Evolutionary conservation across 2,329 filamentous ascomycete genomes (phyloP).

Genomic region (Septoria petroselini): DNA sequence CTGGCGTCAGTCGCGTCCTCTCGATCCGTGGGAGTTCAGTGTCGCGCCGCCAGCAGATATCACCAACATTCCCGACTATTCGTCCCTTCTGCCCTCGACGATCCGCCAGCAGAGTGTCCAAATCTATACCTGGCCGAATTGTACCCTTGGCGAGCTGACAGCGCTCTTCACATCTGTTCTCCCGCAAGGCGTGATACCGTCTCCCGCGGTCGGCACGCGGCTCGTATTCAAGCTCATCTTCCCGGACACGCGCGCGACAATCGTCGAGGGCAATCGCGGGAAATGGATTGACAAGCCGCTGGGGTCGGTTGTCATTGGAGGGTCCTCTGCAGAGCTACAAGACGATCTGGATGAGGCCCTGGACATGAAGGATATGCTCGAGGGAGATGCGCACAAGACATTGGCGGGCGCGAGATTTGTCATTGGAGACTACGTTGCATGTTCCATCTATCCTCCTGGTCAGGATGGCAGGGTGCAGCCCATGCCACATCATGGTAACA

Average conservation of each 20-base stretch:
- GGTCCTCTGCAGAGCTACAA: slow-evolving; percentile 33
- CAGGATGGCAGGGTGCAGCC: slow-evolving; percentile 71
- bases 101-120: slow-evolving; percentile 51
- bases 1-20: slow-evolving; percentile 71
- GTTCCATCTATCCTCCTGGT: slow-evolving; percentile 73
- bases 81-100: slow-evolving; percentile 57
- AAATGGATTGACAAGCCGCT: slow-evolving; percentile 77
- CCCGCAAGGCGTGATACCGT: slow-evolving; percentile 63
- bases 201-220: slow-evolving; percentile 73
- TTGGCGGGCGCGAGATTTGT: slow-evolving; percentile 76
- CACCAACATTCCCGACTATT: slow-evolving; percentile 35
- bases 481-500: slow-evolving; percentile 48
- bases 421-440: slow-evolving; percentile 83
- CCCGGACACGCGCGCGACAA: slow-evolving; percentile 62
- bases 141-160: slow-evolving; percentile 76
- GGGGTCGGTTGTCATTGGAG: slow-evolving; percentile 73
- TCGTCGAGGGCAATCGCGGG: slow-evolving; percentile 46
- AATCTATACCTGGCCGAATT: slow-evolving; percentile 82
- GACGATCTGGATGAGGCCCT: slow-evolving; percentile 33
- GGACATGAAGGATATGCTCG: slow-evolving; percentile 36
- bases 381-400: slow-evolving; percentile 67
- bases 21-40: slow-evolving; percentile 70
- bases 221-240: slow-evolving; percentile 86
- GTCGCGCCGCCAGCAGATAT: slow-evolving; percentile 45
- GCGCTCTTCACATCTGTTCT: slow-evolving; percentile 69